A percentile compares a stretch with the other conserved stretches of the same genome.
These are phyloP conservation scores for Penicillium silybi DNA, from an alignment of 495 filamentous ascomycete species.

Conservation along the genomic window DNA sequence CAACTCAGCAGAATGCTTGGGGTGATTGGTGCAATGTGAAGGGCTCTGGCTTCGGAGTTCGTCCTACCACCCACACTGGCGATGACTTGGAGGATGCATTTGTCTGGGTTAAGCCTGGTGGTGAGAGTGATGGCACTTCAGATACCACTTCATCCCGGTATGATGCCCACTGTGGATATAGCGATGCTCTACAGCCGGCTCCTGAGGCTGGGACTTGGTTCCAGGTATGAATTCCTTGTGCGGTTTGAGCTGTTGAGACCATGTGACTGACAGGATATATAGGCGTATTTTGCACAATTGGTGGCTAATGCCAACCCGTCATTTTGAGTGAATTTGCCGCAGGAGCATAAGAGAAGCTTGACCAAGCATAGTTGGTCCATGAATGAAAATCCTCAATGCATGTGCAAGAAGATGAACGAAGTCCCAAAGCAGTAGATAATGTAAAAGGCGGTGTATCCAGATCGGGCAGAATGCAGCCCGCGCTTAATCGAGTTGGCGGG, in stretches of 20 bases:
- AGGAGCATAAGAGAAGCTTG: too few species aligned
- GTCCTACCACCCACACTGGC: slow-evolving; percentile 61
- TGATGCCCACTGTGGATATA: slow-evolving; percentile 66
- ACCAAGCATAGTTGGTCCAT: not conserved
- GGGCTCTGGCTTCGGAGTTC: slow-evolving; percentile 69
- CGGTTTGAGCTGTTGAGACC: not conserved
- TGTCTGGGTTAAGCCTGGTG: slow-evolving; percentile 83
- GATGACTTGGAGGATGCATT: slow-evolving; percentile 65
- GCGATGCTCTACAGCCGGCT: slow-evolving; percentile 58
- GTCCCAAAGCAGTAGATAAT: not conserved
- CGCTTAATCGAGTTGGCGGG: slow-evolving; percentile 10
- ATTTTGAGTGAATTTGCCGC: slow-evolving; percentile 7
- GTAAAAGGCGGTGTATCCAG: slow-evolving; percentile 20
- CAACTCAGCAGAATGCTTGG: slow-evolving; percentile 60
- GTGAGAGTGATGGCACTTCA: slow-evolving; percentile 75
- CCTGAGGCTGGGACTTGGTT: slow-evolving; percentile 78
- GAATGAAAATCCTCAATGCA: not conserved
- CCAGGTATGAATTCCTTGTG: slow-evolving; percentile 44
- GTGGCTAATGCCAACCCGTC: slow-evolving; percentile 63
- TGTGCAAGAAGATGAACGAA: not conserved
- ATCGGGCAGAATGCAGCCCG: not conserved
- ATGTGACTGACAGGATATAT: not conserved
- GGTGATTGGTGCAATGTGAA: slow-evolving; percentile 85
- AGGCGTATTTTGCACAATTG: slow-evolving; percentile 59
- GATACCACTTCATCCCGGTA: slow-evolving; percentile 59